Conservation (phyloP, 495 filamentous ascomycete genomes). For the Saxophila tyrrhenica region DNA sequence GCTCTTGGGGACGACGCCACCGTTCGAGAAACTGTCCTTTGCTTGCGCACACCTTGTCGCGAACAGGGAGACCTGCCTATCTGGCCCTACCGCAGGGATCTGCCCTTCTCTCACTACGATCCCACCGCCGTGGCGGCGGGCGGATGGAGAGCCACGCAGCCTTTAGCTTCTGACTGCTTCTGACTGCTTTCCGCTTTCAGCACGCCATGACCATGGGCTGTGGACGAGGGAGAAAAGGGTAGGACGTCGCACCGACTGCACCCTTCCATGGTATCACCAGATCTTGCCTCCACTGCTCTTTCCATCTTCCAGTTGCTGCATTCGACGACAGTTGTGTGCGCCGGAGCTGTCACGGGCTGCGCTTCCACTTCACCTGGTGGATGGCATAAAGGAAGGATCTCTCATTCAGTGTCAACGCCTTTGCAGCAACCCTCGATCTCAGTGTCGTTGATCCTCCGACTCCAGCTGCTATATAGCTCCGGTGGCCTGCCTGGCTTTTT, state of each 20-base stretch:
- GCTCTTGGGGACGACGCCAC: background rate
- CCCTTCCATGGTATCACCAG: slow-evolving; percentile 18
- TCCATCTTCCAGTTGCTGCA: slow-evolving; percentile 14
- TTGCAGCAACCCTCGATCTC: background rate
- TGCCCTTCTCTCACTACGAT: slow-evolving; percentile 7
- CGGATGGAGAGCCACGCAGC: slow-evolving; percentile 15
- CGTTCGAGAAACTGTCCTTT: slow-evolving; percentile 1
- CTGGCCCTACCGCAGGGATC: slow-evolving; percentile 12
- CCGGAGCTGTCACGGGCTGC: slow-evolving; percentile 17
- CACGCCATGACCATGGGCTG: slow-evolving; percentile 9
- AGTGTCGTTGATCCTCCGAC: background rate
- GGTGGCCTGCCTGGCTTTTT: background rate
- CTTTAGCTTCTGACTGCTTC: slow-evolving; percentile 17
- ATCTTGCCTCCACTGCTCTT: slow-evolving; percentile 17
- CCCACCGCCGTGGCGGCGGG: slow-evolving; percentile 11
- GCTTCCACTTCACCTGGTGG: background rate
- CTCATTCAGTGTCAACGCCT: background rate
- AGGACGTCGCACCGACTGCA: slow-evolving; percentile 16
- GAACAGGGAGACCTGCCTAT: slow-evolving; percentile 2
- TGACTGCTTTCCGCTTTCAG: slow-evolving; percentile 13
- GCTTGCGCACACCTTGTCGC: slow-evolving; percentile 5
- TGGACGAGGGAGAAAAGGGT: slow-evolving; percentile 11
- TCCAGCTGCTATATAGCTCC: slow-evolving; percentile 6
- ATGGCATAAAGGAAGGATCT: background rate
- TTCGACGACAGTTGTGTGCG: slow-evolving; percentile 17